Conservation (phyloP, 768 basidiomycete genomes). For the Lyophyllum shimeji region DNA sequence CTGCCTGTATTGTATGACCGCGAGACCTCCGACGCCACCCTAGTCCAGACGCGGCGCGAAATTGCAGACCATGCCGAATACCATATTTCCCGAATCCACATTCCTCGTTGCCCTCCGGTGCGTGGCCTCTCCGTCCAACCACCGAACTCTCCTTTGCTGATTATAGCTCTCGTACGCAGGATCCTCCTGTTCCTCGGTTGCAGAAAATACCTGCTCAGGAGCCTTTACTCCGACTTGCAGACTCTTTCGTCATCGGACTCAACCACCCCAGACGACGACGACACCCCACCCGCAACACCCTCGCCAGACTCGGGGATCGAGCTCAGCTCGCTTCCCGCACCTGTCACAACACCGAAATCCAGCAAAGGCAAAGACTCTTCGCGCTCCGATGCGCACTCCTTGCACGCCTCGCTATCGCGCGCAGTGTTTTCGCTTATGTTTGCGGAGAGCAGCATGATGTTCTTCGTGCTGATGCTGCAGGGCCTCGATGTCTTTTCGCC, state of each 20-base stretch:
- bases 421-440: constrained; percentile 69
- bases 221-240: constrained; percentile 60
- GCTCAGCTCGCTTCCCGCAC: constrained; percentile 38
- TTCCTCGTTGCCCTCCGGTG: constrained; percentile 12
- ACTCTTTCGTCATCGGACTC: constrained; percentile 44
- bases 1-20: neutral
- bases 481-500: constrained; percentile 53
- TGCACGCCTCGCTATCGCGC: constrained; percentile 57
- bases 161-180: constrained; percentile 34
- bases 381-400: constrained; percentile 21
- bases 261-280: constrained; percentile 17
- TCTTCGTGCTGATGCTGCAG: constrained; percentile 73
- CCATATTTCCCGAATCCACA: constrained; percentile 5
- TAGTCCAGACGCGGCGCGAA: neutral
- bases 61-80: constrained; percentile 4
- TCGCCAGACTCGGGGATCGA: constrained; percentile 30
- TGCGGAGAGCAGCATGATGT: constrained; percentile 73
- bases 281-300: constrained; percentile 10
- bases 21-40: neutral
- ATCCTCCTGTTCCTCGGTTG: constrained; percentile 54
- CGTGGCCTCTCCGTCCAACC: neutral
- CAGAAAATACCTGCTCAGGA: constrained; percentile 55
- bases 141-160: neutral
- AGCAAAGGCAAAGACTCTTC: constrained; percentile 15
- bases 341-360: constrained; percentile 29